phyloP scores from a whole-genome alignment of 225 moss, liverwort and hornwort genomes.

The Bryum argenteum region DNA sequence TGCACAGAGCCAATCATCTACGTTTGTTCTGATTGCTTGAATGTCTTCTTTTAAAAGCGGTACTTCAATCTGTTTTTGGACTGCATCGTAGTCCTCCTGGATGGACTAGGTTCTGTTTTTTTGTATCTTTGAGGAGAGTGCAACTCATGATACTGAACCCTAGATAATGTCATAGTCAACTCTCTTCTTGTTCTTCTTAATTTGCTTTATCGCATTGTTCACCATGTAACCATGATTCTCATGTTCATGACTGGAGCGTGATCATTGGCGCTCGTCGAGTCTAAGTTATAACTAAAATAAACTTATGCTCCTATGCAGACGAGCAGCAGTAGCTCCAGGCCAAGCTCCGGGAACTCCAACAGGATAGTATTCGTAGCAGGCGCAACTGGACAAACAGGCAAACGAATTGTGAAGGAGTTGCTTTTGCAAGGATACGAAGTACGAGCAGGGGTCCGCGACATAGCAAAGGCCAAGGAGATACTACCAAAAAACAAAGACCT shows the following conservation, averaged over 20 bases:
- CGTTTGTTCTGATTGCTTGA: conserved; percentile 1
- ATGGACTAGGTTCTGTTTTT: too few species aligned
- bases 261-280: neutral
- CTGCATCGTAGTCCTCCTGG: neutral
- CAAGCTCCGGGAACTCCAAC: conserved; percentile 43
- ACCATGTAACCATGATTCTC: too few species aligned
- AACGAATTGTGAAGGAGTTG: conserved; percentile 78
- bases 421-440: conserved; percentile 70
- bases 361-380: conserved; percentile 81
- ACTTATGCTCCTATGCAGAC: conserved; percentile 28
- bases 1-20: too few species aligned
- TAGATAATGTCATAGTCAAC: too few species aligned
- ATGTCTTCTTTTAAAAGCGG: neutral
- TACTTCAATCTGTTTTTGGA: neutral
- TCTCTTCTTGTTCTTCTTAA: too few species aligned
- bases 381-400: conserved; percentile 78
- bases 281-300: conserved; percentile 2
- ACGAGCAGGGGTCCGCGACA: conserved; percentile 76
- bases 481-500: conserved; percentile 60
- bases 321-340: conserved; percentile 36
- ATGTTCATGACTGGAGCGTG: too few species aligned
- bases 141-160: neutral
- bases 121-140: too few species aligned
- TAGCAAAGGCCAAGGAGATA: conserved; percentile 61
- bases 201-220: too few species aligned